These are phyloP conservation scores for Arxiozyma telluris DNA, from an alignment of 1,139 yeast species.

Conservation along the genomic window DNA sequence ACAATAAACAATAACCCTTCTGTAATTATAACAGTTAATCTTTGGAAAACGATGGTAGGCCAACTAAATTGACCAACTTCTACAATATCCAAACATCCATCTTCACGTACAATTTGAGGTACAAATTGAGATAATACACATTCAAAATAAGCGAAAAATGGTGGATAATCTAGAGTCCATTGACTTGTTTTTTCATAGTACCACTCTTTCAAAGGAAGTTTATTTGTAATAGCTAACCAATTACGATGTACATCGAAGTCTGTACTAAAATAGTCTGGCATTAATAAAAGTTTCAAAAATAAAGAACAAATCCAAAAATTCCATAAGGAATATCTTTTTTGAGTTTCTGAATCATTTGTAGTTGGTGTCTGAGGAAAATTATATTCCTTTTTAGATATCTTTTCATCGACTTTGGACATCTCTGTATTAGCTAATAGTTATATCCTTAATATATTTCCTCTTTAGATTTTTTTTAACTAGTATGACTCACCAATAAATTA, in stretches of 20 bases:
- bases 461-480: not conserved
- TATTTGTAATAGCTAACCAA: conserved; percentile 86
- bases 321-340: conserved; percentile 43
- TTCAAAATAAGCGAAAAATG: conserved; percentile 93
- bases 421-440: no score
- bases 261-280: conserved; percentile 39
- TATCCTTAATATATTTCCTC: not conserved
- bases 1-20: conserved; percentile 66
- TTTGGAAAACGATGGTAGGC: conserved; percentile 74
- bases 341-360: not conserved
- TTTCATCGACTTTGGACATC: not conserved
- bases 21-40: conserved; percentile 68
- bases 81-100: conserved; percentile 72
- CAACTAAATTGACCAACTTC: conserved; percentile 59
- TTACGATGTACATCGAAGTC: conserved; percentile 96
- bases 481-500: no score
- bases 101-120: conserved; percentile 52
- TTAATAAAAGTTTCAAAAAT: conserved; percentile 42
- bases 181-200: conserved; percentile 74
- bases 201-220: conserved; percentile 75
- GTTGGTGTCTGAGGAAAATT: not conserved
- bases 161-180: conserved; percentile 98
- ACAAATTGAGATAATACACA: conserved; percentile 66
- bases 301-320: conserved; percentile 57
- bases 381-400: no score